These are phyloP conservation scores for Coemansia sp. DNA, from an alignment of 371 early-diverging fungal genomes.

Conservation along the genomic window DNA sequence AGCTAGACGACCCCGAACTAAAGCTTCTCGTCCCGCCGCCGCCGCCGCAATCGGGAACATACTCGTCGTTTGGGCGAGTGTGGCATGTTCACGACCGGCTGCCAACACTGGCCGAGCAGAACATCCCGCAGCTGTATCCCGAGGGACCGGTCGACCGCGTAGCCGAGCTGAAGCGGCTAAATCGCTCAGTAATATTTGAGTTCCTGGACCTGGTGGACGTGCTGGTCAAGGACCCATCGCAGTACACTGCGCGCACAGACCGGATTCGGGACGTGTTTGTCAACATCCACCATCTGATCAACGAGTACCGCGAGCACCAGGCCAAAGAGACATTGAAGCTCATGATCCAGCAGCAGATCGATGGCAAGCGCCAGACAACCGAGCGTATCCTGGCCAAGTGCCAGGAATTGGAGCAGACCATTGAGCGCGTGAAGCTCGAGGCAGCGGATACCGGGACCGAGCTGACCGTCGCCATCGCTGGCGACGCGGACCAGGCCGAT, in stretches of 20 bases:
- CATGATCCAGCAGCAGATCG: conserved; percentile 69
- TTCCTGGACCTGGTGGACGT: conserved; percentile 64
- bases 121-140: conserved; percentile 67
- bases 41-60: conserved; percentile 58
- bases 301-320: conserved; percentile 72
- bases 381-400: conserved; percentile 21
- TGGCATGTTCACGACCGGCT: conserved; percentile 69
- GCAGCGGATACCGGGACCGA: conserved; percentile 8
- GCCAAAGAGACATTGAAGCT: conserved; percentile 69
- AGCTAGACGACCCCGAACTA: conserved; percentile 35
- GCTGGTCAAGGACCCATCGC: conserved; percentile 54
- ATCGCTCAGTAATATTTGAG: conserved; percentile 69
- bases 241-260: conserved; percentile 61
- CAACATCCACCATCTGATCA: conserved; percentile 72
- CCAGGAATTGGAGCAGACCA: conserved; percentile 15
- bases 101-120: conserved; percentile 63
- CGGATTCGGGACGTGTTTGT: conserved; percentile 67
- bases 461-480: conserved; percentile 5
- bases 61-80: conserved; percentile 68
- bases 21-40: conserved; percentile 64
- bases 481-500: background rate
- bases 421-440: conserved; percentile 19
- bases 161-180: conserved; percentile 70
- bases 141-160: conserved; percentile 63
- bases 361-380: conserved; percentile 31